Evolutionary conservation across 805 yeast genomes (phyloP), one percentile per base, ranked within the genome.

Genomic region (Pichia cephalocereana): DNA sequence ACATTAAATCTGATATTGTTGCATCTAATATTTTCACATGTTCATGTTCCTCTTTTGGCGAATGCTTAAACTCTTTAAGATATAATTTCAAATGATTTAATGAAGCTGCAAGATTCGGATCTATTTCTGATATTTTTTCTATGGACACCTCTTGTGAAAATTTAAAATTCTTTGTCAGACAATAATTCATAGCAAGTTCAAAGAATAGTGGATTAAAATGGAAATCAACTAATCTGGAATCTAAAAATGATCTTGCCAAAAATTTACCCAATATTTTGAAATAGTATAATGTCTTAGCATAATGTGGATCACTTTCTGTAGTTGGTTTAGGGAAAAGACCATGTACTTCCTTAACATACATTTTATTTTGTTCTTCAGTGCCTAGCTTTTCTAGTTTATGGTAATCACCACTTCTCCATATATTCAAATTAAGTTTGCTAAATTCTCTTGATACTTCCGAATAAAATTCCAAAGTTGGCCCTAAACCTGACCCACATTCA

Each of bases 401-500:
- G 31, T 46, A 51, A 14, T 61, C 59, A n/a, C 40, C 47, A 38
- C 61, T 66, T 55, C 95, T 74, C 98, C 98, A 91, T 69, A 93
- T 69, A 9, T 65, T 65, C 43, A 82, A 65, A 28, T 71, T 71
- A 45, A 71, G 74, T 54, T 69, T 72, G 1, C 83, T 69, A 61
- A 91, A 88, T 53, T 82, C 89, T 48, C 72, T 78, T 0, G 96
- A 88, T 2, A 86, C 88, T 15, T 74, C 70, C 0, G 97, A 80
- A 59, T 88, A 91, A 60, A 93, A 91, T 64, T 91, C 99, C 53
- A 90, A 70, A 0, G 99, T 91, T 4, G 99, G 99, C 0, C 99
- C 99, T 41, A 89, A 68, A 0, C 99, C 99, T 0, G 96, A 83
- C n/a, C 98, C 99, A 8, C 76, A 96, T 62, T 91, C 99, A 54